Evolutionary conservation across 768 basidiomycete genomes (phyloP).

Genomic region (Termitomyces sp.): DNA sequence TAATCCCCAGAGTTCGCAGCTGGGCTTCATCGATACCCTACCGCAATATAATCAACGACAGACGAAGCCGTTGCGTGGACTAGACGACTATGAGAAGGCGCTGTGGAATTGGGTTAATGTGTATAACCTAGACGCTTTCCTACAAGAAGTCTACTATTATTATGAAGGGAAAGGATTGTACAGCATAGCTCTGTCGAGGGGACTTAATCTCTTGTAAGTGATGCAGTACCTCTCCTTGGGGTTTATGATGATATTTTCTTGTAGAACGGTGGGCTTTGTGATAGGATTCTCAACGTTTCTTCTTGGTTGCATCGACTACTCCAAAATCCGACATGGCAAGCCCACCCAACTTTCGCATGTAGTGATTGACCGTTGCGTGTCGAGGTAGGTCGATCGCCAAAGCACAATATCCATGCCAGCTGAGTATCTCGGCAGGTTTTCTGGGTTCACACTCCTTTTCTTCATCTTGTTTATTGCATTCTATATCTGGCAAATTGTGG

Average conservation of each 20-base stretch:
- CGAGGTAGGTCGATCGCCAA: slow-evolving; percentile 49
- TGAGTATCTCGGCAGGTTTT: slow-evolving; percentile 48
- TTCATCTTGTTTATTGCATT: slow-evolving; percentile 82
- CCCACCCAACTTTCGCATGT: slow-evolving; percentile 72
- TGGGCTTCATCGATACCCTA: slow-evolving; percentile 21
- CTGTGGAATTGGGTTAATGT: slow-evolving; percentile 99
- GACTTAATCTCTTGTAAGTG: slow-evolving; percentile 92
- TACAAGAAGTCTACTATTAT: slow-evolving; percentile 93
- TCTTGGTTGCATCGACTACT: slow-evolving; percentile 91
- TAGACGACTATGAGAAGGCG: slow-evolving; percentile 85
- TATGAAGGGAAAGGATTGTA: slow-evolving; percentile 97
- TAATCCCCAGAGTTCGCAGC: slow-evolving; percentile 12
- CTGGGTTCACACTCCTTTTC: slow-evolving; percentile 78
- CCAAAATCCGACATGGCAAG: slow-evolving; percentile 62
- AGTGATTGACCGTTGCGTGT: slow-evolving; percentile 77
- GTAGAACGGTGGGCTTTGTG: slow-evolving; percentile 94
- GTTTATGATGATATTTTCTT: slow-evolving; percentile 18
- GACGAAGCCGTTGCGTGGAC: slow-evolving; percentile 53
- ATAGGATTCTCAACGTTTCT: slow-evolving; percentile 98
- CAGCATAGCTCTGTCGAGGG: slow-evolving; percentile 85
- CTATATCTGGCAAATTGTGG: slow-evolving; percentile 82
- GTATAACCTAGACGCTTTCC: slow-evolving; percentile 90
- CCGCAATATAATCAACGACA: slow-evolving; percentile 27
- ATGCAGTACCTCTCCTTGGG: slow-evolving; percentile 9
- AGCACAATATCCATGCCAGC: background rate